Evolutionary conservation across 2,329 filamentous ascomycete genomes (phyloP).

Genomic region (Hymenoscyphus scutula): DNA sequence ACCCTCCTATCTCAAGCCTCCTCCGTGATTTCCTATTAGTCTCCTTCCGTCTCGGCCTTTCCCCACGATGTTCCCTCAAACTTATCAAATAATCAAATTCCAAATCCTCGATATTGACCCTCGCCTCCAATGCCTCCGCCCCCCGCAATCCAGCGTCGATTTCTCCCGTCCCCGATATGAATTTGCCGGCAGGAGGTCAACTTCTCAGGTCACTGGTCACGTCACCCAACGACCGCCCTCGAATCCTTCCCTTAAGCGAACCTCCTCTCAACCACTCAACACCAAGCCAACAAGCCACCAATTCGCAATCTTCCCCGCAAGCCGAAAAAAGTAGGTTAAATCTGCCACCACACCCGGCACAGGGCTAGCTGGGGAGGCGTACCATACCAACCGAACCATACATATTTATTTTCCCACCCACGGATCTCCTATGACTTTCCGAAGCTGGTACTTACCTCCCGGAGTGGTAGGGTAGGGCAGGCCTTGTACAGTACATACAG

Average conservation of each 20-base stretch:
- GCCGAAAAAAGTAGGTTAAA: neutral
- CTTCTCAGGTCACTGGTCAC: slow-evolving; percentile 3
- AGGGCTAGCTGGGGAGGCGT: neutral
- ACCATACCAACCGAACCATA: neutral
- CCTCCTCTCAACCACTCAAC: neutral
- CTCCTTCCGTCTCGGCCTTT: slow-evolving; percentile 2
- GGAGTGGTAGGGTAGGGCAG: neutral
- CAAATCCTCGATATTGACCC: neutral
- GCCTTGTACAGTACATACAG: too few relatives aligned
- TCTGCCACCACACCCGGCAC: neutral
- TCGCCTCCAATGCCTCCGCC: neutral
- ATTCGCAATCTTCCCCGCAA: neutral
- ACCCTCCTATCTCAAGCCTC: neutral
- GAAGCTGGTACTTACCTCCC: neutral
- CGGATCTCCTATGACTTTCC: neutral
- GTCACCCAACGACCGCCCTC: neutral
- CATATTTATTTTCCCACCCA: neutral
- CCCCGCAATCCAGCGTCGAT: slow-evolving; percentile 1
- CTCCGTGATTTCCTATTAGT: neutral
- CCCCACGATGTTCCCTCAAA: neutral
- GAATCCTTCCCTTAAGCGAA: neutral
- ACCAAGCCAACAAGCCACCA: neutral
- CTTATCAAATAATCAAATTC: neutral
- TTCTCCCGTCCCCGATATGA: neutral
- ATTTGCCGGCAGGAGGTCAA: slow-evolving; percentile 2